phyloP scores from a whole-genome alignment of 1,284 basidiomycete species.

The Cryptococcus sp. region DNA sequence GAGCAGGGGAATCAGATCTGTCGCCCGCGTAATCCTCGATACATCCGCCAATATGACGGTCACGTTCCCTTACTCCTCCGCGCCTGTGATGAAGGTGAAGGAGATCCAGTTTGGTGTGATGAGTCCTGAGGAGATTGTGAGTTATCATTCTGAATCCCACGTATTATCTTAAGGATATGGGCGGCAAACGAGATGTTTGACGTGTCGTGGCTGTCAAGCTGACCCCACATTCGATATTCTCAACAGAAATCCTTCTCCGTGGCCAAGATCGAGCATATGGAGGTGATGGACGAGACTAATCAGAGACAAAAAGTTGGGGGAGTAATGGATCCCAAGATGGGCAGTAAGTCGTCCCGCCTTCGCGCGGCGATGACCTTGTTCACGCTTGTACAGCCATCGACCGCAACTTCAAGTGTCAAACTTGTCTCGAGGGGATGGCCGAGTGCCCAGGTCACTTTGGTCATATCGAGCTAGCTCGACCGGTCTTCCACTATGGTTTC shows the following conservation, averaged over 20 bases:
- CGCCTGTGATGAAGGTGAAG: conserved; percentile 89
- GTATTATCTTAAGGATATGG: too few species aligned
- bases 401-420: conserved; percentile 99
- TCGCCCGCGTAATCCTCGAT: neutral
- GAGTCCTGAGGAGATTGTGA: conserved; percentile 98
- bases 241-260: conserved; percentile 93
- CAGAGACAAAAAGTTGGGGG: conserved; percentile 88
- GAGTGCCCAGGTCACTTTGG: conserved; percentile 99
- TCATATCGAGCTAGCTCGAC: conserved; percentile 94
- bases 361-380: conserved; percentile 17
- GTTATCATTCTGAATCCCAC: conserved; percentile 47
- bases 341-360: conserved; percentile 59
- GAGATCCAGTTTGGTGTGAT: conserved; percentile 99
- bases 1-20: too few species aligned
- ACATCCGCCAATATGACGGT: conserved; percentile 41
- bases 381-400: conserved; percentile 68
- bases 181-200: too few species aligned
- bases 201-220: too few species aligned
- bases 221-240: conserved; percentile 17
- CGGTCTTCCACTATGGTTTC: conserved; percentile 97
- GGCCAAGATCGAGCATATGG: conserved; percentile 96
- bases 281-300: conserved; percentile 94
- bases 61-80: conserved; percentile 75
- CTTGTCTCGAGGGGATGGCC: conserved; percentile 97
- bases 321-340: conserved; percentile 96